Evolutionary conservation across 257 asterid genomes (phyloP).

Genomic region (Penstemon davidsonii): DNA sequence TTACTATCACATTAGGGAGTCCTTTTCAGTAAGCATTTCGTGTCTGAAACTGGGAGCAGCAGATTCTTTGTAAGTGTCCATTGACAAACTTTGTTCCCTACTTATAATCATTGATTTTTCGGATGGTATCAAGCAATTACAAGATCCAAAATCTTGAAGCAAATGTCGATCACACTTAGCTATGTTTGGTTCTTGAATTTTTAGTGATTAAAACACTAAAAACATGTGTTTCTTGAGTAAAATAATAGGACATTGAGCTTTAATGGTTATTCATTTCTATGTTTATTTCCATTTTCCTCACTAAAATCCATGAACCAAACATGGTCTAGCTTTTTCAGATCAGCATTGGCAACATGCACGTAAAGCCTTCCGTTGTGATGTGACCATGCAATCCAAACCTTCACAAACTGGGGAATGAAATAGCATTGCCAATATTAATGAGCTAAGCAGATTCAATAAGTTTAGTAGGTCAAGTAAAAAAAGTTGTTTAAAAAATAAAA

Average conservation of each 20-base stretch:
- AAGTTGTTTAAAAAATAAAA: too few relatives aligned
- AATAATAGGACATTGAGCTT: too few relatives aligned
- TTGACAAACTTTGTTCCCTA: background rate
- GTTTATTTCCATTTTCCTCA: too few relatives aligned
- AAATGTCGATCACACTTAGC: background rate
- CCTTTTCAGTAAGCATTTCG: background rate
- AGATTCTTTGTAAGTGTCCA: background rate
- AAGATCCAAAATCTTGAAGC: background rate
- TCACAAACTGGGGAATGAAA: slow-evolving; percentile 8
- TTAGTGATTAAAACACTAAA: too few relatives aligned
- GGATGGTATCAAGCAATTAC: background rate
- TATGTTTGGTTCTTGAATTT: too few relatives aligned
- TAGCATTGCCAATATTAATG: background rate
- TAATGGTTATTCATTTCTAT: too few relatives aligned
- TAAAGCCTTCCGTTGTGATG: slow-evolving; percentile 5
- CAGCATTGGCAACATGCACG: background rate
- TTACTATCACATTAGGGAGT: slow-evolving; percentile 3
- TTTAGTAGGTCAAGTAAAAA: background rate
- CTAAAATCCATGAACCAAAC: too few relatives aligned
- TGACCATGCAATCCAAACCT: slow-evolving; percentile 4
- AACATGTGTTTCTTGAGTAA: too few relatives aligned
- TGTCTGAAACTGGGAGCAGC: background rate
- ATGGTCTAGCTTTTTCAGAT: background rate
- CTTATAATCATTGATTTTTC: background rate
- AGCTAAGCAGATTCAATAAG: background rate